Evolutionary conservation across 768 basidiomycete genomes (phyloP), one percentile per base, ranked within the genome.

Genomic region (Mycena leptocephala): DNA sequence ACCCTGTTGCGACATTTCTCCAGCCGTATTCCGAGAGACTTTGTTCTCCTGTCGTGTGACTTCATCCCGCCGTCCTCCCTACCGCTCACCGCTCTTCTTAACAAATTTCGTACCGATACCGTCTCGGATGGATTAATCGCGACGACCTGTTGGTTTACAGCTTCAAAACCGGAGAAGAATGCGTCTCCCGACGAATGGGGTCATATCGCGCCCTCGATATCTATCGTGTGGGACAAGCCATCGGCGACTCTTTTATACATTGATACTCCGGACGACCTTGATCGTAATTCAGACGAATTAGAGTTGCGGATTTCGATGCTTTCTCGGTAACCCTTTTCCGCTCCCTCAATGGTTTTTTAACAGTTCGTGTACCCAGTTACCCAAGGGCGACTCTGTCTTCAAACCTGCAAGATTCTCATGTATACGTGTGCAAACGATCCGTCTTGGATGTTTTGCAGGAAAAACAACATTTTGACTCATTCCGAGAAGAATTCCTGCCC

Each of bases 41-140:
- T 98, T 83, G 91, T 98, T 48, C 84, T 99, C 28, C 90, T 99
- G 2, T 95, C 97, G 9, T 98, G 97, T 81, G 97, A 99, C 83
- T 95, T 98, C 63, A 89, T 97, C 26, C 93, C 97, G 11, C 94
- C 97, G 0, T 86, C 93, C 0, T 86, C 91, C 0, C 88, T 98
- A n/a, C 87, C 93, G 7, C 89, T 99, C 9, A 89, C 89, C 35
- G 86, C 85, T 0, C 85, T 98, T 2, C 87, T 98, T 55, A 93
- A 99, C 84, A 94, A 93, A 80, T 97, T 97, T 83, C 92, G 97
- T 37, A 89, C 91, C 14, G 94, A 96, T 77, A 86, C 91, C 0
- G 87, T 92, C 65, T 89, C 92, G 43, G 89, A 93, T 85, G 90
- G 91, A 37, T 87, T 91, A 55, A 88, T 96, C 78, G 91, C 90